Base-by-base conservation (phyloP, 495 filamentous ascomycete species). In the Xylaria intraflava region DNA sequence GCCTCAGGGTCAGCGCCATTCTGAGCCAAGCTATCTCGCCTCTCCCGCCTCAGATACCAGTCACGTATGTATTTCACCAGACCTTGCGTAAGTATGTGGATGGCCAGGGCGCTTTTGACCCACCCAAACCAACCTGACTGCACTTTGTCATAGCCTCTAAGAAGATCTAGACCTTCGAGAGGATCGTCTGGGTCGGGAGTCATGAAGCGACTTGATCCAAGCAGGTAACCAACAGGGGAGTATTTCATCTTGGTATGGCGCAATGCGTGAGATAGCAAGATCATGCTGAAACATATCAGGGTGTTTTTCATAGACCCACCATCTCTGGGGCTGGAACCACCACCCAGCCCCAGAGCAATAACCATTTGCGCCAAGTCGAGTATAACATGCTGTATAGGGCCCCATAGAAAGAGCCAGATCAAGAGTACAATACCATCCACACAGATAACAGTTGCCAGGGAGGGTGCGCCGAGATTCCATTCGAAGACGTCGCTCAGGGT, bases 321-420 rank as follows among this genome's bases (percentile, higher is more conserved):
- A 43, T 85, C 82, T 54, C 83, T 87, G 56, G 86, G 88, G 46
- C 81, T 85, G 7, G 86, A 86, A 45, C 90, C 90, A 39, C 93
- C 93, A 49, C 93, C 93, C 17, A 98, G 75, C 1, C 90, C 93
- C 40, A 96, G 82, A 41, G 93, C 92, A 56, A 98, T 95, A 61
- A 97, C 90, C 36, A 91, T 90, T 68, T 97, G 91, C 35, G 93
- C 90, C n/a, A 97, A 76, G 62, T 97, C 93, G 65, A 97, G 76
- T 30, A 90, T 85, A 61, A 95, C 86, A 62, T 87, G 86, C 65
- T 95, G 90, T 56, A 89, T 81, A 52, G 89, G 88, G 1, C 83
- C 83, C 89, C 89, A 95, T 57, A 95, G 80, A 56, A 95, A 87
- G 38, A 97, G 77, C 87, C 90, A 98, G 44, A 93, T 74, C 33